phyloP scores from a whole-genome alignment of 2,329 filamentous ascomycete species.

The Metarhizium humberi region DNA sequence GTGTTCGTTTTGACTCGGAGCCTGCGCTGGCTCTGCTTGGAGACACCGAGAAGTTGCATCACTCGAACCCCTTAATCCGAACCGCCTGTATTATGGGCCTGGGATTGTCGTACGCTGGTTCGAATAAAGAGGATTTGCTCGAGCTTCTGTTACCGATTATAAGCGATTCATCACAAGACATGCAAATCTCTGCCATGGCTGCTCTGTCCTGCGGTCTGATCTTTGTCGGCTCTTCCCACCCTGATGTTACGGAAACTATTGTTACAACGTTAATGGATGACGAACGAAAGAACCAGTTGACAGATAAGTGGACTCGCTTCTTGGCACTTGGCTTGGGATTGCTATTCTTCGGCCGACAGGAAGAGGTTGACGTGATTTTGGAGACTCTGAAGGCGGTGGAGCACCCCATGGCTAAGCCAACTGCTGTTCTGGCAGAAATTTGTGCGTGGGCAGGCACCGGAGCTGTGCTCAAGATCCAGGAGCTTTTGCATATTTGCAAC shows the following conservation, averaged over 20 bases:
- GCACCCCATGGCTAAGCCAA: constrained; percentile 95
- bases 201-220: constrained; percentile 83
- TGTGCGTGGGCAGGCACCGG: constrained; percentile 98
- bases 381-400: constrained; percentile 96
- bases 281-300: constrained; percentile 79
- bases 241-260: constrained; percentile 85
- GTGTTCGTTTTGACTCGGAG: constrained; percentile 81
- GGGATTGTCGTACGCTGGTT: constrained; percentile 87
- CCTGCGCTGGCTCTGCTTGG: constrained; percentile 80
- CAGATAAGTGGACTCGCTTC: constrained; percentile 97
- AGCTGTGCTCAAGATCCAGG: constrained; percentile 92
- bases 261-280: constrained; percentile 90
- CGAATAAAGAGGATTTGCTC: constrained; percentile 81
- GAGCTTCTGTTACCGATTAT: constrained; percentile 82
- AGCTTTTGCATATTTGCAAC: constrained; percentile 95
- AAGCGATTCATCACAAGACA: constrained; percentile 71
- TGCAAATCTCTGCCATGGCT: constrained; percentile 96
- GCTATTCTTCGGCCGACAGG: constrained; percentile 91
- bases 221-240: constrained; percentile 85
- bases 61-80: constrained; percentile 67
- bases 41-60: constrained; percentile 69
- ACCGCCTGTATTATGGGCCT: constrained; percentile 92
- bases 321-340: constrained; percentile 88
- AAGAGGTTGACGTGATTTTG: constrained; percentile 96
- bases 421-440: constrained; percentile 85